These are phyloP conservation scores for Stevia rebaudiana DNA, from an alignment of 140 eudicot species.

Conservation along the genomic window DNA sequence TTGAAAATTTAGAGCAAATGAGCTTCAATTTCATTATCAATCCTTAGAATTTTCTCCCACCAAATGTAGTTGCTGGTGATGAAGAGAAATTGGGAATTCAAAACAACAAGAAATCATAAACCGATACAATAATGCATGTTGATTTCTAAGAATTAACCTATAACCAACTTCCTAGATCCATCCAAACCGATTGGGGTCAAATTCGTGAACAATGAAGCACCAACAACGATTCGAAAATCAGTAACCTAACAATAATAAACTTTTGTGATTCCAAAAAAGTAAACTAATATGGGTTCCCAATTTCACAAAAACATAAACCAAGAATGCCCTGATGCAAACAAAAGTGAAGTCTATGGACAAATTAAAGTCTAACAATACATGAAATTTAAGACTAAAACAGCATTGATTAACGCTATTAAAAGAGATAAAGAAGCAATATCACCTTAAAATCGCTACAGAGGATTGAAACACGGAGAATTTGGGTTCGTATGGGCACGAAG, in stretches of 20 bases:
- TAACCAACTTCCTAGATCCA: background rate
- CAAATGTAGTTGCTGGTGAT: slow-evolving; percentile 5
- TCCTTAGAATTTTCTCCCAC: background rate
- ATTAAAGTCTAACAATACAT: background rate
- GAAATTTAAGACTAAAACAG: slow-evolving; percentile 6
- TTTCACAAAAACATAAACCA: slow-evolving; percentile 3
- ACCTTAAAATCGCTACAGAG: slow-evolving; percentile 12
- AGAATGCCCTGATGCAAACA: background rate
- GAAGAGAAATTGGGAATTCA: background rate
- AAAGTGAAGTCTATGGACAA: slow-evolving; percentile 1
- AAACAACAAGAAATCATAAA: background rate
- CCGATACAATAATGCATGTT: background rate
- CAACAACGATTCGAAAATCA: background rate
- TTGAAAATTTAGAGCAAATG: background rate
- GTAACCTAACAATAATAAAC: slow-evolving; percentile 1
- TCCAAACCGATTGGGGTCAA: slow-evolving; percentile 11
- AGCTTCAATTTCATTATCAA: slow-evolving; percentile 7
- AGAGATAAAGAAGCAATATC: slow-evolving; percentile 8
- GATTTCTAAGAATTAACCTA: background rate
- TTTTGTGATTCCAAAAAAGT: background rate
- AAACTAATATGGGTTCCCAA: background rate
- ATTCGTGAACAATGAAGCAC: slow-evolving; percentile 3
- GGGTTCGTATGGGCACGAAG: background rate
- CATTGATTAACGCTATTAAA: background rate
- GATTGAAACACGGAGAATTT: slow-evolving; percentile 11